These are phyloP conservation scores for Neurospora cerealis DNA, from an alignment of 495 filamentous ascomycete species.

Conservation along the genomic window DNA sequence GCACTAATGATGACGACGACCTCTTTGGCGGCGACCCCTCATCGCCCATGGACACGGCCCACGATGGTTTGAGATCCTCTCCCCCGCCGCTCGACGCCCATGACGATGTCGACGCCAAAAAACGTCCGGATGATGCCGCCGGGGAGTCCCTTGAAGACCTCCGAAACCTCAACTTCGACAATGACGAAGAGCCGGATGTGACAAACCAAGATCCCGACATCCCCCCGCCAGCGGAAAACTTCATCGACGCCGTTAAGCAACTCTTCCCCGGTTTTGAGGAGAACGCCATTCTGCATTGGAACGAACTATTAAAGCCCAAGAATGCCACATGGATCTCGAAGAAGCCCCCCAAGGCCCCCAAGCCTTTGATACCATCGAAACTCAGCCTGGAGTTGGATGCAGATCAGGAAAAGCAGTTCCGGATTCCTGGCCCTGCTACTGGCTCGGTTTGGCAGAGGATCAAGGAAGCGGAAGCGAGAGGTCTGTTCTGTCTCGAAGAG, in stretches of 20 bases:
- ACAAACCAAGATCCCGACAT: slow-evolving; percentile 38
- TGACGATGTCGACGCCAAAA: slow-evolving; percentile 16
- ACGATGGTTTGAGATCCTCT: slow-evolving; percentile 22
- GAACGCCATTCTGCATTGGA: slow-evolving; percentile 54
- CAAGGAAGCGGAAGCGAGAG: slow-evolving; percentile 45
- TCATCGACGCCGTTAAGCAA: slow-evolving; percentile 56
- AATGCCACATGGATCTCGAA: slow-evolving; percentile 61
- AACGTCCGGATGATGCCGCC: slow-evolving; percentile 11
- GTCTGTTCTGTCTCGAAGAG: slow-evolving; percentile 49
- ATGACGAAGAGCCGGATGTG: slow-evolving; percentile 25
- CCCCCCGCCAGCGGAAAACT: slow-evolving; percentile 51
- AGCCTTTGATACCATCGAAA: slow-evolving; percentile 74
- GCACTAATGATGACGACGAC: slow-evolving; percentile 40
- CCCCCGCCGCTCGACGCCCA: slow-evolving; percentile 26
- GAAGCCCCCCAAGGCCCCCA: slow-evolving; percentile 63
- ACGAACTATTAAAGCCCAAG: slow-evolving; percentile 64
- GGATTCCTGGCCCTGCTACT: slow-evolving; percentile 44
- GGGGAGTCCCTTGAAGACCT: slow-evolving; percentile 19
- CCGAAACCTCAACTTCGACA: slow-evolving; percentile 35
- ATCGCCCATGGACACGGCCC: slow-evolving; percentile 22
- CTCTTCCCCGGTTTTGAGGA: slow-evolving; percentile 63
- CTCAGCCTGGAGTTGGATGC: slow-evolving; percentile 69
- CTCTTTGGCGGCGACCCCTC: slow-evolving; percentile 37
- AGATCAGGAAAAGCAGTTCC: slow-evolving; percentile 76
- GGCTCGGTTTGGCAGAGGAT: slow-evolving; percentile 37